Conservation (phyloP, 306 rosid genomes). For the Prunus padus region DNA sequence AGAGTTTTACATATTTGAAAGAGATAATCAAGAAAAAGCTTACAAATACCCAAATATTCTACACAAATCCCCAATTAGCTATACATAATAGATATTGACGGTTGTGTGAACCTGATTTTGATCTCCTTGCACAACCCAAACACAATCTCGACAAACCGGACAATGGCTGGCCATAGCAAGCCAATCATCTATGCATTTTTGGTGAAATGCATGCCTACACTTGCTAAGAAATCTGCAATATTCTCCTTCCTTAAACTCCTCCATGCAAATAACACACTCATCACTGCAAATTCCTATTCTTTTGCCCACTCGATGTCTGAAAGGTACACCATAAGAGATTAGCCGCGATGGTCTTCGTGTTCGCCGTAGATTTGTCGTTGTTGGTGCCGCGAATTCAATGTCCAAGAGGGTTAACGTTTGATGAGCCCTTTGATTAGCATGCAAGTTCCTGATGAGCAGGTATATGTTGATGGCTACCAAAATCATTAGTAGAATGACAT, state of each 20-base stretch:
- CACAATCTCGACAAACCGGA: conserved; percentile 20
- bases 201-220: conserved; percentile 20
- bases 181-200: conserved; percentile 19
- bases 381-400: not conserved
- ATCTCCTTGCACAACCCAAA: not conserved
- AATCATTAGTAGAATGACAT: no score
- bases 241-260: conserved; percentile 22
- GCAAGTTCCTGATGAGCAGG: no score
- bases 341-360: not conserved
- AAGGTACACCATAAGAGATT: not conserved
- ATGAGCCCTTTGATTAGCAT: not conserved
- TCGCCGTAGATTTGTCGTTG: not conserved
- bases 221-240: conserved; percentile 5
- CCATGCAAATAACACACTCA: conserved; percentile 20
- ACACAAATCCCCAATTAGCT: not conserved
- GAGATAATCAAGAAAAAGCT: no score
- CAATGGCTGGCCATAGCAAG: conserved; percentile 8
- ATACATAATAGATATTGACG: not conserved
- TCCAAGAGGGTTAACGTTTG: not conserved
- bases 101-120: not conserved
- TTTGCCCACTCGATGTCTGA: not conserved
- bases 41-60: no score
- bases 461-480: no score
- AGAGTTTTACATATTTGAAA: no score
- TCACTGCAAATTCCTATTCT: not conserved